Conservation (phyloP, 345 rosid species). For the Rhodomyrtus tomentosa region DNA sequence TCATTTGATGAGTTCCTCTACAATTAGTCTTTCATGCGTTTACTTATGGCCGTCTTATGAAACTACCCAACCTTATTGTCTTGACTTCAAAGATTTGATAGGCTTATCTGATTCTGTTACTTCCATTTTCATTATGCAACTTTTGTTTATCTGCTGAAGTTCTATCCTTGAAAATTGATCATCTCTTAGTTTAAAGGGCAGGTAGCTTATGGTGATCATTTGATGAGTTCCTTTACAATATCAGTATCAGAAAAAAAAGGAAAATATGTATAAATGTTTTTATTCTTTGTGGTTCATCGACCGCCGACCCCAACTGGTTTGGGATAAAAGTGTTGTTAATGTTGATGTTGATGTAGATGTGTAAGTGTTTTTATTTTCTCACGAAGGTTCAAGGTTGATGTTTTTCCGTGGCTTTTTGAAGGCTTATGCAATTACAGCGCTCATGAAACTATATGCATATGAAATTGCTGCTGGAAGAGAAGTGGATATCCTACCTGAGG, state of each 20-base stretch:
- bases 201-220: neutral
- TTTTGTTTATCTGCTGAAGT: neutral
- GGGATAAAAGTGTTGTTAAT: no score
- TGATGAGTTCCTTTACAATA: neutral
- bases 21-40: neutral
- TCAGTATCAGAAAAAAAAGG: neutral
- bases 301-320: no score
- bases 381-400: neutral
- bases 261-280: neutral
- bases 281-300: no score
- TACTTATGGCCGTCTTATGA: neutral
- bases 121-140: neutral
- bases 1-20: neutral
- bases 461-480: conserved; percentile 84
- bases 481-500: conserved; percentile 93
- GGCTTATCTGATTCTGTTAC: neutral
- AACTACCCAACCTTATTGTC: neutral
- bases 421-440: conserved; percentile 90
- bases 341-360: no score
- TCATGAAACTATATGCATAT: conserved; percentile 84
- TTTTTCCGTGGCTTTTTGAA: conserved; percentile 23
- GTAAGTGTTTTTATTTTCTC: no score
- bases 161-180: neutral
- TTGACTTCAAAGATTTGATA: neutral
- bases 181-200: neutral